Evolutionary conservation across 768 basidiomycete species (phyloP).

Genomic region (Macrolepiota fuliginosa): DNA sequence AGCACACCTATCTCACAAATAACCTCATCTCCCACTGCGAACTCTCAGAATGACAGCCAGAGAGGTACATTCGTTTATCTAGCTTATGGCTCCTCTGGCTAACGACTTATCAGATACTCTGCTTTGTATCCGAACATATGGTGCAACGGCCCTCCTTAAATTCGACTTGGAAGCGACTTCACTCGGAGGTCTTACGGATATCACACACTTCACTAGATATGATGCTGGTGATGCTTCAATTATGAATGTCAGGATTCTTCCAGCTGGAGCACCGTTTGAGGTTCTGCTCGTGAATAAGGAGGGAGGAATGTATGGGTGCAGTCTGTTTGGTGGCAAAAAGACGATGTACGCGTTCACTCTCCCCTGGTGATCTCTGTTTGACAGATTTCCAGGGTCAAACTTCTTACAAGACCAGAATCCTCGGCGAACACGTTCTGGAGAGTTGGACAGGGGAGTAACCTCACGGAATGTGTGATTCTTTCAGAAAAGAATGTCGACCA

Average conservation of each 20-base stretch:
- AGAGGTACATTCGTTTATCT: background rate
- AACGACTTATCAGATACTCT: conserved; percentile 20
- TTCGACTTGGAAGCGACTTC: conserved; percentile 17
- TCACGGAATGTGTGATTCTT: conserved; percentile 41
- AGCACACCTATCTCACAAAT: conserved; percentile 72
- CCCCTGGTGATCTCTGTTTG: background rate
- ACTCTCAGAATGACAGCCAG: background rate
- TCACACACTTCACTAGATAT: conserved; percentile 31
- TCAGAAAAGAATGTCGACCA: conserved; percentile 41
- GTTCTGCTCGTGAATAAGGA: conserved; percentile 45
- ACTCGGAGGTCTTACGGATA: conserved; percentile 26
- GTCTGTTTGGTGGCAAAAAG: conserved; percentile 32
- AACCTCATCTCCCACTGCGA: conserved; percentile 25
- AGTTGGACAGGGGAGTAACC: conserved; percentile 34
- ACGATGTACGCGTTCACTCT: conserved; percentile 35
- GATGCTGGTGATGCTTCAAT: conserved; percentile 38
- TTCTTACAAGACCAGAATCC: background rate
- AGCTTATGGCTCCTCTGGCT: background rate
- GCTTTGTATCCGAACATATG: conserved; percentile 46
- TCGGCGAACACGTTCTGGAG: conserved; percentile 47
- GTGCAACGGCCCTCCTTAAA: conserved; percentile 39
- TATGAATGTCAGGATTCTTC: conserved; percentile 45
- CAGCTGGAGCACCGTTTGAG: conserved; percentile 23
- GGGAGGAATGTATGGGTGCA: conserved; percentile 51
- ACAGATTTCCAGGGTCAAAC: conserved; percentile 18